Evolutionary conservation across 192 early-diverging fungal genomes (phyloP).

Genomic region (Endogone sp.): DNA sequence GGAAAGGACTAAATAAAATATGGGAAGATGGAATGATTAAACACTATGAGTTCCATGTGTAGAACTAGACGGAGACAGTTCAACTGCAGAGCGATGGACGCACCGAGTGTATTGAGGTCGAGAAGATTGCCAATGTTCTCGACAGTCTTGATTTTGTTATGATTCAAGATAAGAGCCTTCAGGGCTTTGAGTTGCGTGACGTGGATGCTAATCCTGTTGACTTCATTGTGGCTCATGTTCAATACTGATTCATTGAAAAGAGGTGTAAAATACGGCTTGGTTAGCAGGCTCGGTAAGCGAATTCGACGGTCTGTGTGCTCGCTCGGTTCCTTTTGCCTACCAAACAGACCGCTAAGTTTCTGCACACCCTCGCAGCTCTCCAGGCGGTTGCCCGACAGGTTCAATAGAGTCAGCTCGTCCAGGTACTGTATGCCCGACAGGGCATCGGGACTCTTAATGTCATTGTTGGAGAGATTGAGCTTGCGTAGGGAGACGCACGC

Average conservation of each 20-base stretch:
- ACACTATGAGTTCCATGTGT: too few relatives aligned
- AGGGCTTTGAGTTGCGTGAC: constrained; percentile 52
- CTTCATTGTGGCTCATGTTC: constrained; percentile 66
- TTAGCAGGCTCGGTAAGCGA: background rate
- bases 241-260: constrained; percentile 38
- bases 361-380: constrained; percentile 50
- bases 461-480: constrained; percentile 57
- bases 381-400: constrained; percentile 61
- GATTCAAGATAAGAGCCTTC: constrained; percentile 76
- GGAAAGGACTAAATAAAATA: constrained; percentile 52
- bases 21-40: background rate
- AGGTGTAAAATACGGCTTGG: too few relatives aligned
- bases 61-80: too few relatives aligned
- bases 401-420: constrained; percentile 54
- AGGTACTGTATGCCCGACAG: constrained; percentile 51
- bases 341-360: constrained; percentile 52
- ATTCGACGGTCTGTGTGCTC: background rate
- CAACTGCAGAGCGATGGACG: too few relatives aligned
- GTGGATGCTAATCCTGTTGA: constrained; percentile 54
- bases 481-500: constrained; percentile 54
- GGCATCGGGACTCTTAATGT: constrained; percentile 43
- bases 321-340: constrained; percentile 29
- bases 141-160: constrained; percentile 66
- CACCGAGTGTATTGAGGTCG: constrained; percentile 69
- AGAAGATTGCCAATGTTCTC: constrained; percentile 56